Evolutionary conservation across 1,284 basidiomycete species (phyloP), one percentile per base, ranked within the genome.

Genomic region (Fistulinella cinereoalba): DNA sequence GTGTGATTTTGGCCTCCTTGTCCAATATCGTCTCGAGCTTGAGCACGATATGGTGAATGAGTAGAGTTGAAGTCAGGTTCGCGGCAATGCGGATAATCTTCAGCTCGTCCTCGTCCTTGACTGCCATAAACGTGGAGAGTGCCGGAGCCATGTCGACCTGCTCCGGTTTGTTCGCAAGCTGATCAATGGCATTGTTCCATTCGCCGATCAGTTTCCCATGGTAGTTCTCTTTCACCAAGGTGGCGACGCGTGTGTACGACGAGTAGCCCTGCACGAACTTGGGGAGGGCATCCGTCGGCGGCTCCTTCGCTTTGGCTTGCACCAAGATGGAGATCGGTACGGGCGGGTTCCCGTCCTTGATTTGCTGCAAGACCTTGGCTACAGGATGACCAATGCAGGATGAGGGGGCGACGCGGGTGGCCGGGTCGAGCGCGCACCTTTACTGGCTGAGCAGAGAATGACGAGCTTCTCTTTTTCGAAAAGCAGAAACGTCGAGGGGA

Each of bases 21-120:
- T 99, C 96, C 33, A 98, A 78, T 60, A 97, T 92, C 4, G 83
- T 82, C 66, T 94, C 91, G 60, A 98, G 80, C 68, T 92, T 96
- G 33, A 85, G 76, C 36, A 91, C 88, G 47, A 96, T 87, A 67
- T 97, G 89, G 60, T 93, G 77, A 45, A 82, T 78, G 59, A 98
- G 81, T 18, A 97, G 74, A 0, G 92, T 93, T 8, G 90, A 92
- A 2, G 92, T 92, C 47, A 97, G 73, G 52, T 77, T 81, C 4
- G 89, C 80, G 11, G 94, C 91, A 1, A 72, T 82, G 53, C 85
- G 79, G 23, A 84, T 78, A 51, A 75, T 74, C 87, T 87, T 90
- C 92, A 94, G 62, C 65, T 98, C 96, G 25, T 97, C 92, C 13
- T 85, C 82, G 57, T 98, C 95, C 68, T 97, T 98, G 23, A 85